A percentile compares a stretch with the other conserved stretches of the same genome.
phyloP scores from a whole-genome alignment of 805 yeast species.

The Citeromyces matritensis region DNA sequence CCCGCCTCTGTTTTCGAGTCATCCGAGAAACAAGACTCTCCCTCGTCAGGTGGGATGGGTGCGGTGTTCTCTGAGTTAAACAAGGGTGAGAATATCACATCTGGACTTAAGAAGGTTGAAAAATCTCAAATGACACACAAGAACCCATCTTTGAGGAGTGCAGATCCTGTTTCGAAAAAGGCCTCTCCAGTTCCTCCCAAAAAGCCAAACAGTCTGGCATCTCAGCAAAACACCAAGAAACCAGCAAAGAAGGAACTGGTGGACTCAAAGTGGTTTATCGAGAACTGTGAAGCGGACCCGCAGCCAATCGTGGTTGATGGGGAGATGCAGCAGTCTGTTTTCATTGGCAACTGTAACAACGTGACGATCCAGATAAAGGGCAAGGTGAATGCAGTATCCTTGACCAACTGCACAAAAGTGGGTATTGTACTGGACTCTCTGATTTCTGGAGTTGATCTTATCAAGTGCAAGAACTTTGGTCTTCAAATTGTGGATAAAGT shows the following conservation, averaged over 20 bases:
- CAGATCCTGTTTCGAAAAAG: slow-evolving; percentile 35
- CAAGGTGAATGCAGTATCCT: slow-evolving; percentile 77
- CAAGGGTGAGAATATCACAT: slow-evolving; percentile 73
- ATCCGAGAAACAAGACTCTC: slow-evolving; percentile 7
- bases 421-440: slow-evolving; percentile 76
- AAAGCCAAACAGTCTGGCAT: slow-evolving; percentile 54
- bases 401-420: slow-evolving; percentile 55
- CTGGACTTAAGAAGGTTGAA: slow-evolving; percentile 83
- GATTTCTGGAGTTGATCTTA: slow-evolving; percentile 78
- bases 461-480: slow-evolving; percentile 70
- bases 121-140: slow-evolving; percentile 90
- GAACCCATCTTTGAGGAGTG: slow-evolving; percentile 64
- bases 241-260: slow-evolving; percentile 54
- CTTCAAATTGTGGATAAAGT: slow-evolving; percentile 72
- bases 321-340: slow-evolving; percentile 76
- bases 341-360: slow-evolving; percentile 68
- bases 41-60: slow-evolving; percentile 23
- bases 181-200: slow-evolving; percentile 65
- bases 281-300: slow-evolving; percentile 52
- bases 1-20: slow-evolving; percentile 50
- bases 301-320: slow-evolving; percentile 61
- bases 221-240: slow-evolving; percentile 14
- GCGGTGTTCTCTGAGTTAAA: slow-evolving; percentile 90
- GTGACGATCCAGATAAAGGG: slow-evolving; percentile 75
- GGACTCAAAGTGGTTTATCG: slow-evolving; percentile 83